A percentile compares a stretch with the other conserved stretches of the same genome.
Evolutionary conservation across 1,284 basidiomycete species (phyloP).

Genomic region (Peniophora sp.): DNA sequence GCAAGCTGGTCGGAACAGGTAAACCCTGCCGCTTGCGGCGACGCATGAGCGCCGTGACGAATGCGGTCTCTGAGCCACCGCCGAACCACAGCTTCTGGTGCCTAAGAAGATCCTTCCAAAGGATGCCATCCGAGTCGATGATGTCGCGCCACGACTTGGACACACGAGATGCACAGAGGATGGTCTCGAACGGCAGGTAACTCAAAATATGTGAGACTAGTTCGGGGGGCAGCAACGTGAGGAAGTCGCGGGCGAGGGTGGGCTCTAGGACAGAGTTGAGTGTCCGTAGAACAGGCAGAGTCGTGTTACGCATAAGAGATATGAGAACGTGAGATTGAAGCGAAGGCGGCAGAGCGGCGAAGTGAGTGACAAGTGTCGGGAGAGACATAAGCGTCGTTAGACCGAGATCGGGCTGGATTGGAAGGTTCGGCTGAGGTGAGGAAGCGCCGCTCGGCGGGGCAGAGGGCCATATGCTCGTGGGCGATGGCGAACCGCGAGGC

Average conservation of each 20-base stretch:
- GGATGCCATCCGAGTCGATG: conserved; percentile 76
- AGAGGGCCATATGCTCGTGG: conserved; percentile 66
- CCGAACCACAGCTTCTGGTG: conserved; percentile 81
- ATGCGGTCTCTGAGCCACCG: conserved; percentile 65
- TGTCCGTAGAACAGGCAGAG: conserved; percentile 75
- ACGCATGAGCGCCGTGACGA: conserved; percentile 54
- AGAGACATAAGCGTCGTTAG: conserved; percentile 74
- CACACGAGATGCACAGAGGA: conserved; percentile 75
- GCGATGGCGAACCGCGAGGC: conserved; percentile 72
- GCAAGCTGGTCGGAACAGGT: conserved; percentile 37
- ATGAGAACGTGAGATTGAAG: conserved; percentile 83
- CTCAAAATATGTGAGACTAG: conserved; percentile 76
- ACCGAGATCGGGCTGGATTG: conserved; percentile 71
- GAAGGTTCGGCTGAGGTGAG: conserved; percentile 57
- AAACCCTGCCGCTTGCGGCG: conserved; percentile 41
- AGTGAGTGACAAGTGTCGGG: conserved; percentile 70
- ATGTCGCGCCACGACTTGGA: conserved; percentile 76
- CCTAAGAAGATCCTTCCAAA: conserved; percentile 79
- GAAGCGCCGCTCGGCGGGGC: conserved; percentile 68
- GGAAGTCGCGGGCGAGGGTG: conserved; percentile 80
- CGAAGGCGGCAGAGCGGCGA: conserved; percentile 58
- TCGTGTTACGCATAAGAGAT: conserved; percentile 76
- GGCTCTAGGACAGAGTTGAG: conserved; percentile 79
- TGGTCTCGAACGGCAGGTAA: conserved; percentile 67
- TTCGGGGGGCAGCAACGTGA: conserved; percentile 79